Evolutionary conservation across 1,139 yeast genomes (phyloP).

Genomic region (Suhomyces chickasaworum): DNA sequence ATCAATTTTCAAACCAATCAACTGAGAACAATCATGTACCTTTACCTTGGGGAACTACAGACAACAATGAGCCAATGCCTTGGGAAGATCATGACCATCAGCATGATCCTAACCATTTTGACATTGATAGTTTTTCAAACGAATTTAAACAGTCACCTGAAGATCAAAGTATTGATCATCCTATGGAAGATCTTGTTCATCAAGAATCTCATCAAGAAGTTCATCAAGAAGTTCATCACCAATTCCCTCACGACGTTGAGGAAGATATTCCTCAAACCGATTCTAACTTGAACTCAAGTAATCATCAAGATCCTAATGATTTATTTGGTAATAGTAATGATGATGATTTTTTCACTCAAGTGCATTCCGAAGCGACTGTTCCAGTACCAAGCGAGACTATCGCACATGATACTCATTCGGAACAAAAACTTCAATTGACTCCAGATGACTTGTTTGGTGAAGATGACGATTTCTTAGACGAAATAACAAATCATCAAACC

Average conservation of each 20-base stretch:
- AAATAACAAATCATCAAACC: slow-evolving; percentile 1
- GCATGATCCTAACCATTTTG: background rate
- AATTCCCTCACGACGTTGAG: background rate
- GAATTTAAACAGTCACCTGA: background rate
- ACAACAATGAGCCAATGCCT: slow-evolving; percentile 3
- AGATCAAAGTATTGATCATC: background rate
- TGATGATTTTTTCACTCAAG: slow-evolving; percentile 2
- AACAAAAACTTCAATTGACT: background rate
- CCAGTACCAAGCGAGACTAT: background rate
- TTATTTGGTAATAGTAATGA: slow-evolving; percentile 7
- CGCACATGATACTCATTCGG: background rate
- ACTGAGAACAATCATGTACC: background rate
- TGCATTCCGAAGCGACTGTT: background rate
- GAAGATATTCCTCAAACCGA: background rate
- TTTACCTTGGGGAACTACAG: background rate
- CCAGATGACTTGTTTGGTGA: slow-evolving; percentile 21
- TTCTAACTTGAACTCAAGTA: background rate
- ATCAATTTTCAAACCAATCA: background rate
- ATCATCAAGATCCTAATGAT: background rate
- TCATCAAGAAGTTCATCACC: no score
- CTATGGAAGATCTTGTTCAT: no score
- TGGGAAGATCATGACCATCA: slow-evolving; percentile 7
- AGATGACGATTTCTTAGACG: slow-evolving; percentile 21
- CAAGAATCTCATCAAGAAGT: no score
- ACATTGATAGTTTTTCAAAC: background rate